Percentiles rank a stretch among this genome's conserved stretches.
phyloP scores from a whole-genome alignment of 2,329 filamentous ascomycete genomes.

The Canariomyces notabilis region DNA sequence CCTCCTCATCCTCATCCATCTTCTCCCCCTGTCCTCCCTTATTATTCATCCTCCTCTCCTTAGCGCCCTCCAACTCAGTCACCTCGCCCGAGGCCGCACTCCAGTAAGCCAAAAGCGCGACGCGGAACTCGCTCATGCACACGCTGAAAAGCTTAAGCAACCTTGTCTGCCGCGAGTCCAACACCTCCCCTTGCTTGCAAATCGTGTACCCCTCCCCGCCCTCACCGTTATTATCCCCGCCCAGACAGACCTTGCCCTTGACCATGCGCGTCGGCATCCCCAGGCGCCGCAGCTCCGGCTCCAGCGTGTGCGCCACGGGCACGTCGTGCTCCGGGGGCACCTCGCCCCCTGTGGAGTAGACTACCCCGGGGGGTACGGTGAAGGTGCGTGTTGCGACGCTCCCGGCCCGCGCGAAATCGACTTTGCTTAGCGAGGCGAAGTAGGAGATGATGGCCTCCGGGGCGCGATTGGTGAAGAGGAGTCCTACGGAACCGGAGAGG shows the following conservation, averaged over 20 bases:
- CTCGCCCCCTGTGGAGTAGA: constrained; percentile 77
- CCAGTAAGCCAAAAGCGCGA: constrained; percentile 73
- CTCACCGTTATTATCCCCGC: constrained; percentile 48
- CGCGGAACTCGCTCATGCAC: constrained; percentile 83
- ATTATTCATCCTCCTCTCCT: constrained; percentile 10
- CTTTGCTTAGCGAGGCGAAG: constrained; percentile 66
- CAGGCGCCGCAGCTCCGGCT: constrained; percentile 83
- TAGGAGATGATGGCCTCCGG: constrained; percentile 63
- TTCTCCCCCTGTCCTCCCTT: constrained; percentile 15
- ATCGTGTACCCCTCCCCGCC: constrained; percentile 60
- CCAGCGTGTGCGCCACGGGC: constrained; percentile 78
- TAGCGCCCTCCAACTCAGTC: constrained; percentile 45
- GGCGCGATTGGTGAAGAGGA: constrained; percentile 81
- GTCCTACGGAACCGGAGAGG: constrained; percentile 77
- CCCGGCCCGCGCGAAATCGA: constrained; percentile 90
- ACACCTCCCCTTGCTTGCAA: constrained; percentile 75
- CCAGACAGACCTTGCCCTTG: constrained; percentile 79
- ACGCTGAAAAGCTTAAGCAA: constrained; percentile 91
- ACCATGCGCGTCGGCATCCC: constrained; percentile 85
- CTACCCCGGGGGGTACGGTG: constrained; percentile 73
- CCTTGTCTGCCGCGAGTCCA: constrained; percentile 89
- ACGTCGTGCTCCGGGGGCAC: constrained; percentile 77
- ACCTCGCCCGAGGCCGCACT: constrained; percentile 53
- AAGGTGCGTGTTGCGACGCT: constrained; percentile 69
- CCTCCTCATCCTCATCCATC: constrained; percentile 9